Base-by-base conservation (phyloP, 352 stramenopile genomes). In the Globisporangium orthogonon region DNA sequence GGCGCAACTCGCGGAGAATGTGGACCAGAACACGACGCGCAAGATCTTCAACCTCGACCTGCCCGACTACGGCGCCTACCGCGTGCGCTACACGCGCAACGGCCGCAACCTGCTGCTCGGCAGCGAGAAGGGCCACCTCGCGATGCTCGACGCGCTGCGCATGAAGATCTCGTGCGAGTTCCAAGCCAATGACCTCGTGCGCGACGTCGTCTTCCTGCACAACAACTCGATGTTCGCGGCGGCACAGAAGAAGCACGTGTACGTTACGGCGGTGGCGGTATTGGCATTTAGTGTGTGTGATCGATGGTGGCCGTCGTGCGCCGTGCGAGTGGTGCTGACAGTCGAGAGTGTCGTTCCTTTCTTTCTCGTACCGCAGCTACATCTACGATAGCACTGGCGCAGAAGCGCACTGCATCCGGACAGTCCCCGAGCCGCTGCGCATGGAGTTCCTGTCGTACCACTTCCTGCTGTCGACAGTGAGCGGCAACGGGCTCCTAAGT, bases 361-460 rank as follows among this genome's bases (percentile, higher is more conserved):
- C 47, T 31, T 28, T 63, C 33, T 29, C 43, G 10, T 33, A 4
- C n/a, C 40, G n/a, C 61, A 69, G 61, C 33, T 84, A 84, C 67
- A 98, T 99, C 67, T 99, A 99, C 74, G 97, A 99, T 79, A 88
- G 87, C 67, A 87, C 94, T 11, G 97, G 97, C 14, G 88, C 89
- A 14, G 97, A 99, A 78, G 86, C 98, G 39, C 97, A 99, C 75
- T 95, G 94, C 58, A 84, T 99, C 58, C 86, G 88, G 29, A 75
- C 94, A 11, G 90, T 99, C 56, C 74, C 87, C 31, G 88, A 98
- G 68, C 94, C 97, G 0, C 79, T 92, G 33, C 78, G 74, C 35
- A 79, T 99, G 66, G 83, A 98, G 69, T 99, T 98, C 69, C 76
- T 99, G 50, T 97, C 97, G 4, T 98, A 99, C 78, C 97, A 99